A percentile compares a stretch with the other conserved stretches of the same genome.
phyloP scores from a whole-genome alignment of 1,139 yeast species.

The Pichia sp. region DNA sequence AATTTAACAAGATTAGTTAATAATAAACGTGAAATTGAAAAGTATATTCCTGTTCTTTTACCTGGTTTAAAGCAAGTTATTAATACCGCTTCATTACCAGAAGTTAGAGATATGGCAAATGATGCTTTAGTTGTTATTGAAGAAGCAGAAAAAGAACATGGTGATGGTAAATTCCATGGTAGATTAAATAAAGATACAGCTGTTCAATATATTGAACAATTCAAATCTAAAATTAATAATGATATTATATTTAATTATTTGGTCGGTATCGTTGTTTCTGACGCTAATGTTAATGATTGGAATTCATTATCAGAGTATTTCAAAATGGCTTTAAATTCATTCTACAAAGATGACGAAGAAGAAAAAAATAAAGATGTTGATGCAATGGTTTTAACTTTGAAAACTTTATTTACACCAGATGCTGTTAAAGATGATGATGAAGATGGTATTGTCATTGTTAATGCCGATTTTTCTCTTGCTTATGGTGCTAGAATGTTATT shows the following conservation, averaged over 20 bases:
- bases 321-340: constrained; percentile 36
- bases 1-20: constrained; percentile 93
- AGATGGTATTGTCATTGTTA: constrained; percentile 84
- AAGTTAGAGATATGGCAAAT: constrained; percentile 87
- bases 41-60: constrained; percentile 73
- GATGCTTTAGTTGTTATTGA: constrained; percentile 78
- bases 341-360: constrained; percentile 33
- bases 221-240: constrained; percentile 34
- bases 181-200: constrained; percentile 58
- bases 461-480: constrained; percentile 91
- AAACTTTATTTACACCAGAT: constrained; percentile 61
- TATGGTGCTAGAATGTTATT: constrained; percentile 96
- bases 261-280: constrained; percentile 51
- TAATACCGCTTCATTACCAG: constrained; percentile 89
- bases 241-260: constrained; percentile 44
- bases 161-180: constrained; percentile 72
- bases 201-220: constrained; percentile 36
- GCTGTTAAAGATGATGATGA: constrained; percentile 49
- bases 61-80: constrained; percentile 91
- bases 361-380: constrained; percentile 36
- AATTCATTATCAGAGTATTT: constrained; percentile 57
- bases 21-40: constrained; percentile 86
- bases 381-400: constrained; percentile 47
- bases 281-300: constrained; percentile 92
- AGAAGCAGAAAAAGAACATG: constrained; percentile 67